Base-by-base conservation (phyloP, 2,329 filamentous ascomycete species). In the Botryosphaeria dothidea region DNA sequence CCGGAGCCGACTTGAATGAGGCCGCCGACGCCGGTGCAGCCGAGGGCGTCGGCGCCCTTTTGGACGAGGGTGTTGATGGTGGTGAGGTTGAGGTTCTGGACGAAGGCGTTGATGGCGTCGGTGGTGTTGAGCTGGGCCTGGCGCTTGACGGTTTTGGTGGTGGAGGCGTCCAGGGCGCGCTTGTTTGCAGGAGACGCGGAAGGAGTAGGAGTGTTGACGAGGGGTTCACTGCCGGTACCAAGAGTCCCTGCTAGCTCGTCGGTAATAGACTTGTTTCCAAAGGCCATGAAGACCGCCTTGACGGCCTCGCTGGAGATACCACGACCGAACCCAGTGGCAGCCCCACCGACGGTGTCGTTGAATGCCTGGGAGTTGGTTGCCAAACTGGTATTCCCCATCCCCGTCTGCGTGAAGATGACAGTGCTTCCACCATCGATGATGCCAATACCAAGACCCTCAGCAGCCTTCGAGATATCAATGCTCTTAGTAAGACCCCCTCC, bases 11-110 rank as follows among this genome's bases (percentile, higher is more conserved):
- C 45, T 27, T 62, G 58, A 19, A 38, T 41, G 11, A 62, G 58
- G 5, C 58, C 58, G 27, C 58, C 58, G 45, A 62, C 58, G 45
- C 58, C 58, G 29, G 29, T 51, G 58, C 58, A 62, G 21, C 58
- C 58, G 5, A 62, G 43, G 17, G 58, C 31, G 58, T 29, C n/a
- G 45, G 48, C 43, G 31, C 58, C 58, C 21, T 49, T 23, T 34
- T 62, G 58, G 41, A 49, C 15, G 29, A 62, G 58, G 31, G 29
- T 17, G 21, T 51, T 51, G 31, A 62, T 11, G 3, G 58, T 62
- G 58, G 45, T 62, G 45, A 62, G 4, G 21, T 62, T 62, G 45
- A 62, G 45, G 45, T 38, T 62, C 19, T 36, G 23, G 58, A 27
- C 58, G 21, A 62, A 25, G 45, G 58, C 45, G 21, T 36, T 62